These are phyloP conservation scores for Colletotrichum theobromicola DNA, from an alignment of 2,329 filamentous ascomycete species.

Conservation along the genomic window DNA sequence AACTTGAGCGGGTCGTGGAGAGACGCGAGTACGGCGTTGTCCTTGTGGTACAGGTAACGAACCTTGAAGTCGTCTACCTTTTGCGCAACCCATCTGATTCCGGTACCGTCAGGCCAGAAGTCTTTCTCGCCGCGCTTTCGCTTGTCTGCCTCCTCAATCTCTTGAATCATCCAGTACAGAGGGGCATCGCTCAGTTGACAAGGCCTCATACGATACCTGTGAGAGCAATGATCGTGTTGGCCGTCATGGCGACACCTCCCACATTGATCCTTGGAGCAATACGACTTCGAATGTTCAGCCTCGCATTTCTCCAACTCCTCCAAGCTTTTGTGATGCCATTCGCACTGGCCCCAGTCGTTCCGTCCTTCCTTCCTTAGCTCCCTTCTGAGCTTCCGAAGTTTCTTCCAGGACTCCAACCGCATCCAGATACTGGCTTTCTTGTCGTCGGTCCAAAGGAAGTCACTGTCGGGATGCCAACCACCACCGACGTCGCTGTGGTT, in stretches of 20 bases:
- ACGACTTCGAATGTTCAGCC: not conserved
- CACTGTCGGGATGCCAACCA: constrained; percentile 46
- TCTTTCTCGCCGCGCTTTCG: not conserved
- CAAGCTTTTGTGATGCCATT: constrained; percentile 25
- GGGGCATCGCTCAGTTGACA: constrained; percentile 55
- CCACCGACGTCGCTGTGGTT: constrained; percentile 60
- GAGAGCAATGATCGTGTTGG: not conserved
- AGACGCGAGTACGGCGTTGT: constrained; percentile 33
- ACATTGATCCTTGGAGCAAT: not conserved
- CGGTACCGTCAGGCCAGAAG: not conserved
- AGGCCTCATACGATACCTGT: constrained; percentile 25
- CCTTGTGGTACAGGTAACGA: constrained; percentile 23
- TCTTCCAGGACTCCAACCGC: not conserved
- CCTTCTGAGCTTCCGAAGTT: not conserved
- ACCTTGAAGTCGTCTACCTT: constrained; percentile 31
- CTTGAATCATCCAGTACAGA: constrained; percentile 57
- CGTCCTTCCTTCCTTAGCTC: not conserved
- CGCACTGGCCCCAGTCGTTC: not conserved
- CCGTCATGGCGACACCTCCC: not conserved
- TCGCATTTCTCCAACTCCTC: not conserved
- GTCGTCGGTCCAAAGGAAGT: constrained; percentile 25
- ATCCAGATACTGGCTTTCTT: constrained; percentile 32
- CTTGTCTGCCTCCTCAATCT: constrained; percentile 41
- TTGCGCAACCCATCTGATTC: constrained; percentile 30
- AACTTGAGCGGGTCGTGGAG: constrained; percentile 44